Evolutionary conservation across 129 eudicot species (phyloP), one percentile per base, ranked within the genome.

Genomic region (Deinandra increscens): DNA sequence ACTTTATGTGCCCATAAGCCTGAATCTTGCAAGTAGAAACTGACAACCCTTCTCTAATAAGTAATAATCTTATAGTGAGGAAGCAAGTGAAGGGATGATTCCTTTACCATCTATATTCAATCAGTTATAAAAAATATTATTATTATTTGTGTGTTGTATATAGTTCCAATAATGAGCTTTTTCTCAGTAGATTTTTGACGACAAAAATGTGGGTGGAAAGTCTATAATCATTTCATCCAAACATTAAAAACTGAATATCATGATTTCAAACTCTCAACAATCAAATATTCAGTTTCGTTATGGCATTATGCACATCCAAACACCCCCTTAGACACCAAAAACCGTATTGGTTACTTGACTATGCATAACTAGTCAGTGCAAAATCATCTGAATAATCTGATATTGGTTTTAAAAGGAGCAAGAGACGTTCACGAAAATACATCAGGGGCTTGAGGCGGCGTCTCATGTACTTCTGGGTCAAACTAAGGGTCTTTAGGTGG

Each of bases 331-430:
- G 64, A 13, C 39, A 33, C 42, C 34, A 19, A 20, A 54, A 31
- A 33, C 13, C 5, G 3, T 36, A 34, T 60, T 7, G 45, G 22
- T 11, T 63, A 17, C 4, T 63, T 37, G 45, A 37, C 31, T 38
- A 63, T 18, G 64, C 48, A 38, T 62, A n/a, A 17, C 13, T 9
- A 63, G 49, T 48, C 44, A 49, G 10, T 12, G 26, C 75, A 55
- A 22, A 23, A 55, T 56, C 42, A 70, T 19, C 31, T 26, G 31
- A 23, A 55, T 56, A 29, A 70, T 19, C 31, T 26, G 31, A 26
- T 26, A 1, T 26, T 26, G 31, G 31, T 26, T 26, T 26, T 26
- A 26, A 26, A 26, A 26, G 31, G 31, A 26, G 31, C 31, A 26
- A 26, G 31, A 26, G 31, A 26, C 3, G 31, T 26, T 26, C 31